Evolutionary conservation across 805 yeast genomes (phyloP).

Genomic region (Ogataea polymorpha): DNA sequence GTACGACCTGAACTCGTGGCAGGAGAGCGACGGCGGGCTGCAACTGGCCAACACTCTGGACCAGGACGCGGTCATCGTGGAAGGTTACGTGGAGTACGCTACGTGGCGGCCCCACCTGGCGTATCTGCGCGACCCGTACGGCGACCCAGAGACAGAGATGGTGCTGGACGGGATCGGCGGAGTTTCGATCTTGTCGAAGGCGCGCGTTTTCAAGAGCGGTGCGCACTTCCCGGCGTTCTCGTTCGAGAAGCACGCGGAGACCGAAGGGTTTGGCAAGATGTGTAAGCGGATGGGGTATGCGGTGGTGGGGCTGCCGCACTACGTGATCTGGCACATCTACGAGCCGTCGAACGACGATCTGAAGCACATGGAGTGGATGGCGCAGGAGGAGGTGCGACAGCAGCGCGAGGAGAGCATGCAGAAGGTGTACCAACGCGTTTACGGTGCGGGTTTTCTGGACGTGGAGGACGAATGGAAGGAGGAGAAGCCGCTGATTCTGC

Average conservation of each 20-base stretch:
- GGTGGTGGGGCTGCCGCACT: constrained; percentile 90
- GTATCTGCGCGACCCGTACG: constrained; percentile 89
- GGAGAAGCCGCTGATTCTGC: constrained; percentile 68
- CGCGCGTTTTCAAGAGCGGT: constrained; percentile 80
- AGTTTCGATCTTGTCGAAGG: constrained; percentile 86
- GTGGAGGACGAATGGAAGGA: constrained; percentile 68
- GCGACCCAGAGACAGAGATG: constrained; percentile 91
- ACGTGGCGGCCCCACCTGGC: constrained; percentile 98
- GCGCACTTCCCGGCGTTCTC: constrained; percentile 97
- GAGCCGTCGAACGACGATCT: constrained; percentile 94
- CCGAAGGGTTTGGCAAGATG: constrained; percentile 94
- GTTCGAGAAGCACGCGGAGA: constrained; percentile 94
- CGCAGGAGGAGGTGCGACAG: constrained; percentile 67
- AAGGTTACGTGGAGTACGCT: constrained; percentile 95
- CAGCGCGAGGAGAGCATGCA: constrained; percentile 60
- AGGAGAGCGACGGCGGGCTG: constrained; percentile 77
- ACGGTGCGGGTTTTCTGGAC: constrained; percentile 77
- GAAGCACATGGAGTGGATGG: constrained; percentile 82
- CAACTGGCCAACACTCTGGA: constrained; percentile 72
- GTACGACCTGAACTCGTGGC: constrained; percentile 83
- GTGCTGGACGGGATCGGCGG: constrained; percentile 97
- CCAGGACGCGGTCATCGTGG: constrained; percentile 95
- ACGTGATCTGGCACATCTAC: constrained; percentile 94
- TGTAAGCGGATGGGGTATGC: constrained; percentile 81
- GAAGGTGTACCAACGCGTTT: constrained; percentile 65